Evolutionary conservation across 2,329 filamentous ascomycete genomes (phyloP), one percentile per base, ranked within the genome.

Genomic region (Diaporthe vaccinii): DNA sequence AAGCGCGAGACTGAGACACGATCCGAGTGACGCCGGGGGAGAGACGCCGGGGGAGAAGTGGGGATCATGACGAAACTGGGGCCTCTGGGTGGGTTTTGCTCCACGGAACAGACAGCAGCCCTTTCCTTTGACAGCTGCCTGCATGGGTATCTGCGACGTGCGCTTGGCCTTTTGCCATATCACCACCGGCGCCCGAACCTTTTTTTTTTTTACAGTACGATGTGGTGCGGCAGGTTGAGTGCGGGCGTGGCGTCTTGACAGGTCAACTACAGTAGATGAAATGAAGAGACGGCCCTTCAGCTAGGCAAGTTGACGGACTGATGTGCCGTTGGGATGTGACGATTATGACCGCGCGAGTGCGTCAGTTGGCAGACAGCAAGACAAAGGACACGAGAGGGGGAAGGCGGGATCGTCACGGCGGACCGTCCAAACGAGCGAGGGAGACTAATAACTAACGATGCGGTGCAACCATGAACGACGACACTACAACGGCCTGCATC

Each of bases 251-350:
- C 51, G 51, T 31, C 51, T 25, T 53, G 51, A 53, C 51, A 53
- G 51, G n/a, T 28, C 51, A n/a, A 53, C 51, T 55, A n/a, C n/a
- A n/a, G n/a, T n/a, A 28, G 25, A 22, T 34, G 14, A 15, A 22
- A 10, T 20, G 4, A 31, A 36, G 31, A 58, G 17, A 36, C 31
- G 31, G 55, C 55, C 28, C 55, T 4, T n/a, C 55, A 58, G 10
- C 28, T 41, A n/a, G 58, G 14, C 58, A 20, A 14, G 59, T 46
- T 15, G 39, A 65, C 46, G 59, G 59, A 65, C 39, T 65, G 59
- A 65, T 65, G 39, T 65, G 59, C 59, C 59, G 61, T 49, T 67
- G 61, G 62, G 62, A 68, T 53, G 31, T 53, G 62, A 68, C 62
- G 65, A 68, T 53, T 28, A 53, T 68, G 65, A 68, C 44, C 22